Base-by-base conservation (phyloP, 352 stramenopile species). In the Pythium periplocum region DNA sequence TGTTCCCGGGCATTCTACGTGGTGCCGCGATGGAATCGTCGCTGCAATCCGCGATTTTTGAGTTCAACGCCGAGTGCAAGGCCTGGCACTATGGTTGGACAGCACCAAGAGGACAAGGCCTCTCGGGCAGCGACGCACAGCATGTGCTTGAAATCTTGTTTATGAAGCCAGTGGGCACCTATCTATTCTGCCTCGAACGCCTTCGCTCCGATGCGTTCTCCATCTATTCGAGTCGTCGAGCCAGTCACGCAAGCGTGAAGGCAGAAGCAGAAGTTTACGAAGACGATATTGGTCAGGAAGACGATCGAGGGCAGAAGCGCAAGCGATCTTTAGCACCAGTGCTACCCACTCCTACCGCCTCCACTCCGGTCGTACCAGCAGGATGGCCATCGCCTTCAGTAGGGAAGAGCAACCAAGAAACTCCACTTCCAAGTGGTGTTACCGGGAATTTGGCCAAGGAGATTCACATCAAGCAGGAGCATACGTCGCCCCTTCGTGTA, bases 51-150 rank as follows among this genome's bases (percentile, higher is more conserved):
- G 80, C 82, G 35, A 90, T 88, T 52, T 95, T 94, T 40, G 83
- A 94, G 63, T 94, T 96, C 57, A 96, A 96, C 40, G 71, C 77
- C 3, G 79, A 93, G 51, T 91, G 82, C 57, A 95, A 94, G 63
- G 86, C 81, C 1, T 96, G 86, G 86, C 86, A 96, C 56, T 95
- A 96, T 17, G 86, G 86, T 7, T 96, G 82, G 82, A 88, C 82
- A 1, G 79, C 82, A 0, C 82, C 82, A 6, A 79, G 82, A 30
- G 82, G 82, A 0, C 82, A 92, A 43, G 82, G 82, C 1, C 57
- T 90, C 8, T 86, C 71, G n/a, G 82, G 82, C 5, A 89, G 76
- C 32, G 82, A 92, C 58, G 74, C 79, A 1, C 78, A 88, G 50
- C 82, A 92, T 46, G 77, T 90, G 36, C 62, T 92, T 2, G 82